phyloP scores from a whole-genome alignment of 2,329 filamentous ascomycete species.

The Fragosphaeria purpurea region DNA sequence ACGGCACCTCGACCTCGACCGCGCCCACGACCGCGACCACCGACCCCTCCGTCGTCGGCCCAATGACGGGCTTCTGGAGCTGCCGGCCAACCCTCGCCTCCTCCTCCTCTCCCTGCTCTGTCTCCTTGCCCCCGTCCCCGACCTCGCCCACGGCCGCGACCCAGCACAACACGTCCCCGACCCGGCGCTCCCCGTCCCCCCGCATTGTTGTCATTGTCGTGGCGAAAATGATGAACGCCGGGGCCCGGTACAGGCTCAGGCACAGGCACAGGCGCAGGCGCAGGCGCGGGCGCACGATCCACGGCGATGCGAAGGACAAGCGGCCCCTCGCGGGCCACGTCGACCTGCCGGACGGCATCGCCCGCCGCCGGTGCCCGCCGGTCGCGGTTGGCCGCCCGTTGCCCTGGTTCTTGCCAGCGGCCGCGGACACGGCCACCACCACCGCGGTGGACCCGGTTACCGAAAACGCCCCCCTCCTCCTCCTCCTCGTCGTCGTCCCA shows the following conservation, averaged over 20 bases:
- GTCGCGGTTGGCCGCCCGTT: not conserved
- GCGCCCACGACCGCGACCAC: not conserved
- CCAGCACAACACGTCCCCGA: too few relatives aligned
- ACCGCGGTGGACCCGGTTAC: too few relatives aligned
- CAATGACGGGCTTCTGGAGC: too few relatives aligned
- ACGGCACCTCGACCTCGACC: not conserved
- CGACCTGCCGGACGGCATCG: constrained; percentile 18
- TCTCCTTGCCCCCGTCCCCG: not conserved
- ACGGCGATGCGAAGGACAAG: constrained; percentile 45
- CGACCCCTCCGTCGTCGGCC: too few relatives aligned
- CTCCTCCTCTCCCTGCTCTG: not conserved
- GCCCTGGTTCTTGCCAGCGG: not conserved
- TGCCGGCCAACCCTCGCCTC: not conserved
- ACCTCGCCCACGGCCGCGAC: not conserved
- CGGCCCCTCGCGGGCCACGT: constrained; percentile 45
- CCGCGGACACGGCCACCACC: not conserved
- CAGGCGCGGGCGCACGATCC: constrained; percentile 7
- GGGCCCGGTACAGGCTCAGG: not conserved
- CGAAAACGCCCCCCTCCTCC: not conserved
- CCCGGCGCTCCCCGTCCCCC: constrained; percentile 1
- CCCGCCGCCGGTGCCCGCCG: not conserved
- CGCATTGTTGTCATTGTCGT: not conserved
- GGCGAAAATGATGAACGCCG: not conserved
- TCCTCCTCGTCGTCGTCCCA: constrained; percentile 17
- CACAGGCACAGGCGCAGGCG: not conserved